These are phyloP conservation scores for Yamadazyma atlantica DNA, from an alignment of 1,139 yeast species.

Conservation along the genomic window DNA sequence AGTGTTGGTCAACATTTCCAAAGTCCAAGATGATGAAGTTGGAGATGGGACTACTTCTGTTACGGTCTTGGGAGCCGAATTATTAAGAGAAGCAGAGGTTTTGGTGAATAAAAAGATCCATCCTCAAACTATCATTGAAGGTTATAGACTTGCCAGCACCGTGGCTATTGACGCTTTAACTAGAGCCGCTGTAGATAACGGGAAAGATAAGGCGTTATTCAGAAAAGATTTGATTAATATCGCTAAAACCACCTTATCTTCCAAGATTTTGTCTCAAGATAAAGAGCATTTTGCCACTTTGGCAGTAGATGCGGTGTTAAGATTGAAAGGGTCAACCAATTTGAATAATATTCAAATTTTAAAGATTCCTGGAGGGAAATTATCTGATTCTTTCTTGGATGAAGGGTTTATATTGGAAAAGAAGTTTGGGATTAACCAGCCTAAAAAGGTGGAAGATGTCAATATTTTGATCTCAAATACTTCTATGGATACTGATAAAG, in stretches of 20 bases:
- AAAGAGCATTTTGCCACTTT: slow-evolving; percentile 83
- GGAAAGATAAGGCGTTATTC: slow-evolving; percentile 60
- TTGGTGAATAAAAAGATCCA: slow-evolving; percentile 91
- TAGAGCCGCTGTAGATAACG: slow-evolving; percentile 74
- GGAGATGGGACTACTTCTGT: slow-evolving; percentile 99
- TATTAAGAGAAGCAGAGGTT: slow-evolving; percentile 92
- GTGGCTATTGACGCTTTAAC: slow-evolving; percentile 84
- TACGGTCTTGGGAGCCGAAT: slow-evolving; percentile 87
- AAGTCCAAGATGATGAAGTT: slow-evolving; percentile 97
- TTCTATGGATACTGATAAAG: slow-evolving; percentile 96
- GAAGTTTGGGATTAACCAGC: slow-evolving; percentile 92
- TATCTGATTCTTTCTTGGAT: slow-evolving; percentile 89
- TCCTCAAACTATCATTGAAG: slow-evolving; percentile 97
- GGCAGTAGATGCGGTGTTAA: slow-evolving; percentile 91
- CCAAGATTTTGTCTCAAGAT: slow-evolving; percentile 93
- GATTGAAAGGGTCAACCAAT: slow-evolving; percentile 93
- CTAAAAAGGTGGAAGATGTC: slow-evolving; percentile 80
- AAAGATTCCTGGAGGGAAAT: slow-evolving; percentile 89
- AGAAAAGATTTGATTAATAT: slow-evolving; percentile 78
- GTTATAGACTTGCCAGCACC: slow-evolving; percentile 82
- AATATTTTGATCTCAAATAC: slow-evolving; percentile 92
- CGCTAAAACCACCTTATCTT: slow-evolving; percentile 90
- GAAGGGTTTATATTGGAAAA: slow-evolving; percentile 93
- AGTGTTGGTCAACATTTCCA: slow-evolving; percentile 90
- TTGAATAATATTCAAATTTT: slow-evolving; percentile 92